Evolutionary conservation across 208 protist species (phyloP).

Genomic region (Porcisia deanei): DNA sequence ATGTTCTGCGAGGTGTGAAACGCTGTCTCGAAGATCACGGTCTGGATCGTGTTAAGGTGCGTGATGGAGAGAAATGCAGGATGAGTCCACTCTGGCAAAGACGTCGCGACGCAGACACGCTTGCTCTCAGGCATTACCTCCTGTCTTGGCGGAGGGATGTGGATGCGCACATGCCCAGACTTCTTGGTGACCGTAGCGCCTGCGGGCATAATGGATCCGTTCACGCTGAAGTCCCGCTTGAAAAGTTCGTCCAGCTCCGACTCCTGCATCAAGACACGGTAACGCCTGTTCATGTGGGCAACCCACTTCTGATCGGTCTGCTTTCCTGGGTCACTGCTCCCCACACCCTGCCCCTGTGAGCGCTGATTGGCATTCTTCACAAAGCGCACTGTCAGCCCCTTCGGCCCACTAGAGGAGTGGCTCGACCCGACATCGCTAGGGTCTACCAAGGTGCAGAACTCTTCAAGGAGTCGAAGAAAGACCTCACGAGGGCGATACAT

Average conservation of each 20-base stretch:
- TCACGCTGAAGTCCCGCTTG: constrained; percentile 78
- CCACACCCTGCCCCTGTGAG: constrained; percentile 32
- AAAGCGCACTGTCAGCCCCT: constrained; percentile 70
- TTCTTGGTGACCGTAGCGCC: constrained; percentile 71
- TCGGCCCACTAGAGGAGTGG: constrained; percentile 22
- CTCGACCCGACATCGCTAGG: constrained; percentile 35
- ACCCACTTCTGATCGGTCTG: constrained; percentile 79
- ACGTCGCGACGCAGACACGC: constrained; percentile 78
- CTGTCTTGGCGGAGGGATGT: constrained; percentile 79
- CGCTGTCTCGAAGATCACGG: constrained; percentile 94
- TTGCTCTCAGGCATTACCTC: constrained; percentile 72
- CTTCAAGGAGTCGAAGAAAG: constrained; percentile 83
- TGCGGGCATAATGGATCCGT: constrained; percentile 61
- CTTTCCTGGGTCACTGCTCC: constrained; percentile 50
- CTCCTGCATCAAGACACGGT: constrained; percentile 82
- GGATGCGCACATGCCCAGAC: constrained; percentile 71
- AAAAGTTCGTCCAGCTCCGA: constrained; percentile 88
- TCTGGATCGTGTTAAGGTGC: constrained; percentile 97
- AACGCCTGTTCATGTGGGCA: constrained; percentile 83
- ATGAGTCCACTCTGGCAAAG: constrained; percentile 90
- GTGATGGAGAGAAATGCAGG: constrained; percentile 90
- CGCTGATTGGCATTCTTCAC: constrained; percentile 59
- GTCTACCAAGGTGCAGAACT: constrained; percentile 88
- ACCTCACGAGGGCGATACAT: constrained; percentile 83
- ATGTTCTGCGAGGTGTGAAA: constrained; percentile 99